Conservation (phyloP, 176 grass and related monocot species). For the Carex kokanica region DNA sequence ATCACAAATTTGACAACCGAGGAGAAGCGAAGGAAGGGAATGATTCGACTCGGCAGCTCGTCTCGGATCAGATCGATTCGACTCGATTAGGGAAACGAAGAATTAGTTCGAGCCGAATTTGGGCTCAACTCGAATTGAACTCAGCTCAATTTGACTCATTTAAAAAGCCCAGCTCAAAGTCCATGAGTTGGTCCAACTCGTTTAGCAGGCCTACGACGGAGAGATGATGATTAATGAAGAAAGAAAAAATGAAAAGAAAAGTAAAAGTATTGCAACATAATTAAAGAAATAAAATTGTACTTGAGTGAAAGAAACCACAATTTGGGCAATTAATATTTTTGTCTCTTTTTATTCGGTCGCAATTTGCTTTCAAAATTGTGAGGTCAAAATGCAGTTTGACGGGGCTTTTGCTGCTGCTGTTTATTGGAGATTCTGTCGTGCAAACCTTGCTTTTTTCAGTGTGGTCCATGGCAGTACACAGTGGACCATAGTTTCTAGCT, state of each 20-base stretch:
- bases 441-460: background rate
- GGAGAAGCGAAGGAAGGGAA: too few relatives aligned
- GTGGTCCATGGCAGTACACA: slow-evolving; percentile 9
- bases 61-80: too few relatives aligned
- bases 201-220: too few relatives aligned
- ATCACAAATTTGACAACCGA: too few relatives aligned
- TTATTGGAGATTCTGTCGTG: slow-evolving; percentile 18
- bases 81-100: too few relatives aligned
- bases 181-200: too few relatives aligned
- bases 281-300: background rate
- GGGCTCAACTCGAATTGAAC: too few relatives aligned
- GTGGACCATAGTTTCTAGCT: slow-evolving; percentile 1
- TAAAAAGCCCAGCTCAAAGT: too few relatives aligned
- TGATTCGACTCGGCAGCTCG: too few relatives aligned
- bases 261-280: background rate
- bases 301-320: background rate
- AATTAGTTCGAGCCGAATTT: too few relatives aligned
- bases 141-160: too few relatives aligned
- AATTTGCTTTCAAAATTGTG: slow-evolving; percentile 14
- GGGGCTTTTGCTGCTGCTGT: slow-evolving; percentile 29
- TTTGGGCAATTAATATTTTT: background rate
- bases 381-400: slow-evolving; percentile 31
- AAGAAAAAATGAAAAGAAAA: background rate
- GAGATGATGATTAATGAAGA: background rate
- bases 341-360: background rate